Evolutionary conservation across 2,329 filamentous ascomycete genomes (phyloP).

Genomic region (Pseudogymnoascus sp.): DNA sequence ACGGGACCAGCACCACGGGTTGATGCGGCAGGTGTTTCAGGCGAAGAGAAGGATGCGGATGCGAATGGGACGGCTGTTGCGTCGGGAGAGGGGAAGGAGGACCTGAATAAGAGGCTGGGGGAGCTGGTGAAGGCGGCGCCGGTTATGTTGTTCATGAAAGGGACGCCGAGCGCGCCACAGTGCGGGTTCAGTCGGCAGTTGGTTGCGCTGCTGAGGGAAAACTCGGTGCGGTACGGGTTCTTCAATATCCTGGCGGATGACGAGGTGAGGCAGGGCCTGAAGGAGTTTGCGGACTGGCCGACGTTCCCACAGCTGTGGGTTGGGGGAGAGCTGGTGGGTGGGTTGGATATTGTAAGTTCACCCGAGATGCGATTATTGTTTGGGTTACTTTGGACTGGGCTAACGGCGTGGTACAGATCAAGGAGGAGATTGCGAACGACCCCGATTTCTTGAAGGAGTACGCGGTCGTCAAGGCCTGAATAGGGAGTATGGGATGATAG

Average conservation of each 20-base stretch:
- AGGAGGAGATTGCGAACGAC: conserved; percentile 84
- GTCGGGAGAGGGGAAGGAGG: conserved; percentile 62
- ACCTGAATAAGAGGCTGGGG: conserved; percentile 70
- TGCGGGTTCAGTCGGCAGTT: conserved; percentile 91
- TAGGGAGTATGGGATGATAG: neutral
- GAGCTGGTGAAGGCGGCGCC: conserved; percentile 91
- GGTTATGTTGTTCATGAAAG: conserved; percentile 99
- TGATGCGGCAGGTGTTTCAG: conserved; percentile 26
- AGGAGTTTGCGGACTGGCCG: conserved; percentile 97
- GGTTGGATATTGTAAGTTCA: conserved; percentile 82
- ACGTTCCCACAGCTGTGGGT: conserved; percentile 96
- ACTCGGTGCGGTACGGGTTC: conserved; percentile 92
- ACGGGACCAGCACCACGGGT: conserved; percentile 12
- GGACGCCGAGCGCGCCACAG: conserved; percentile 79
- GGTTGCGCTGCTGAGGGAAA: conserved; percentile 78
- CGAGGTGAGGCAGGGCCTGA: conserved; percentile 90
- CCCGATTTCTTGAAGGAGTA: conserved; percentile 76
- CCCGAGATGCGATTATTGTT: neutral
- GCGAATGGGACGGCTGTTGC: neutral
- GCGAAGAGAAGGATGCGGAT: neutral
- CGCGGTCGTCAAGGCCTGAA: conserved; percentile 37
- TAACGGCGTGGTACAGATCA: conserved; percentile 53
- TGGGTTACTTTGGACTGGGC: neutral
- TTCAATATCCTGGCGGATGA: conserved; percentile 99
- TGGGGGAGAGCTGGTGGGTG: conserved; percentile 82